Base-by-base conservation (phyloP, 2,329 filamentous ascomycete genomes). In the Colletotrichum costaricense region DNA sequence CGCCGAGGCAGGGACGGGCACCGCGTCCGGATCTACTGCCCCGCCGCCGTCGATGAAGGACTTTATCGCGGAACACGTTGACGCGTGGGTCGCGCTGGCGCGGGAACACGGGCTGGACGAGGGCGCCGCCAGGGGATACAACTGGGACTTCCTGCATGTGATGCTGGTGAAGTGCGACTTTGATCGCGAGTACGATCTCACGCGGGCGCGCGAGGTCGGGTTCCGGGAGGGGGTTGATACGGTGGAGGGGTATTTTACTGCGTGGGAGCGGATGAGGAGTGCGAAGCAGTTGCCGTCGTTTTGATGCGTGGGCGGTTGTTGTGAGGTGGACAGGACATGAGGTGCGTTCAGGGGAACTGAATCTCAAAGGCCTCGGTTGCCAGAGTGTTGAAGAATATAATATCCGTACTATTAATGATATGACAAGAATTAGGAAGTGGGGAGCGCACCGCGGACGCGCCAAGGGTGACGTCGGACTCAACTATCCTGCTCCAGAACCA, bases 161-260 rank as follows among this genome's bases (percentile, higher is more conserved):
- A 76, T 76, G 74, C 3, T 76, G 19, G 72, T 74, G 2, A 26
- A 77, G 7, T 76, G 68, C 24, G 75, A 76, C 55, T 77, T 76
- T 69, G 72, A 76, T n/a, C 57, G 76, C 14, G 63, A 76, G 55
- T 74, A 73, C n/a, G 75, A 77, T 35, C 55, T 76, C 33, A 68
- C 72, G 35, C 12, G 57, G 16, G 46, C 28, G 14, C 69, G 49
- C n/a, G 60, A 62, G 14, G 74, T 76, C 5, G 75, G 76, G 6
- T 76, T 77, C 30, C 6, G 6, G 6, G 74, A 77, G 58, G 52
- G 65, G 38, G 68, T 72, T 5, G 75, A 74, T 16, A 77, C 75
- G 2, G 67, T 69, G 4, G 22, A 75, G 24, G 66, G 67, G 2
- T 76, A 76, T 19, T 12, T 73, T 5, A 12, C 8, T 5, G 30